Conservation (phyloP, 2,329 filamentous ascomycete species). For the Colletotrichum sp. region DNA sequence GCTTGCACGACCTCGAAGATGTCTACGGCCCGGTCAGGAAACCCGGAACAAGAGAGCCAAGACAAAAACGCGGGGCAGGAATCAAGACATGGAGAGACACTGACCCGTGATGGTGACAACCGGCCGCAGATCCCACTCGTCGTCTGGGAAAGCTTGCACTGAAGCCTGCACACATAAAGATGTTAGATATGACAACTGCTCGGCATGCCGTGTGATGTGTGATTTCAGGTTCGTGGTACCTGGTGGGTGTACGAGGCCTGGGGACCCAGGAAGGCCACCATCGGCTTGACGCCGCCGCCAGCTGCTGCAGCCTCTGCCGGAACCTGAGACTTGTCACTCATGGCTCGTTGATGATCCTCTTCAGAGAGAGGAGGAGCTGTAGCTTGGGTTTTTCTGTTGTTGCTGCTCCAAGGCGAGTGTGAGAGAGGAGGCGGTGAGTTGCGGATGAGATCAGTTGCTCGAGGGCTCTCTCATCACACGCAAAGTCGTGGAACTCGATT, state of each 20-base stretch:
- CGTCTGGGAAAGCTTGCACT: constrained; percentile 51
- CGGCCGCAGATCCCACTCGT: constrained; percentile 53
- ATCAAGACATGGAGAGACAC: constrained; percentile 19
- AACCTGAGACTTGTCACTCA: constrained; percentile 11
- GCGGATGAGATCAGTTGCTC: neutral
- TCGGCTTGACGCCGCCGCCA: constrained; percentile 25
- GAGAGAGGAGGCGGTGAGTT: neutral
- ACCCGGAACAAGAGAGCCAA: neutral
- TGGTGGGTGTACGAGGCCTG: constrained; percentile 56
- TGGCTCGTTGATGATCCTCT: neutral
- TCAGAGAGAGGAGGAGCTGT: neutral
- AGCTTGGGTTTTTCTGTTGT: neutral
- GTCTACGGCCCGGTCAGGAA: constrained; percentile 50
- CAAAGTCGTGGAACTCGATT: neutral
- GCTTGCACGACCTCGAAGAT: constrained; percentile 81
- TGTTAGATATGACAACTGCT: constrained; percentile 21
- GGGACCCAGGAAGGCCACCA: constrained; percentile 56
- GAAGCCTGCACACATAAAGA: constrained; percentile 43
- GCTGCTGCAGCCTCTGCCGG: neutral
- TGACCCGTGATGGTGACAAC: constrained; percentile 56
- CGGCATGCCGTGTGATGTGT: neutral
- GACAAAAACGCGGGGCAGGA: neutral
- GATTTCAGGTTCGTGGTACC: constrained; percentile 34
- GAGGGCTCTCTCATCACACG: neutral
- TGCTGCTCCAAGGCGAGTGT: neutral